Evolutionary conservation across 345 rosid species (phyloP).

Genomic region (Eucalyptus caleyi): DNA sequence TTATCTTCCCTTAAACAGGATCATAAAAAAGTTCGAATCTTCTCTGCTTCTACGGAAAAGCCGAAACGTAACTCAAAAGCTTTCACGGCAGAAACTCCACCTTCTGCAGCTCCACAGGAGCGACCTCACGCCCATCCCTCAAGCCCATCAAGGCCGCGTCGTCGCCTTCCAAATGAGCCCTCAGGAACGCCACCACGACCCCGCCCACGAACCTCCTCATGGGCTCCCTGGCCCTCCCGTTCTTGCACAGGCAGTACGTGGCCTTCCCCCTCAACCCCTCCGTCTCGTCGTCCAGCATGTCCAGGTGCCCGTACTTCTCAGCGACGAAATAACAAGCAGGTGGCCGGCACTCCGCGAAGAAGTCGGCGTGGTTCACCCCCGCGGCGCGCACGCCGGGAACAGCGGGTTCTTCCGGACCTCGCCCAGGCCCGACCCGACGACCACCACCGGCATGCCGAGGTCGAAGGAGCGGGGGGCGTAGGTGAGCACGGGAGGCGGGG

Average conservation of each 20-base stretch:
- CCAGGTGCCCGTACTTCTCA: conserved; percentile 67
- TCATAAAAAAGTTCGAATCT: neutral
- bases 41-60: neutral
- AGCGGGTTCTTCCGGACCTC: conserved; percentile 35
- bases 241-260: conserved; percentile 67
- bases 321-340: conserved; percentile 74
- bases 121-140: conserved; percentile 29
- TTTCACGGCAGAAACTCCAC: neutral
- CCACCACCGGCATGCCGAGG: conserved; percentile 30
- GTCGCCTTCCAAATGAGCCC: conserved; percentile 49
- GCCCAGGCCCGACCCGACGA: conserved; percentile 84
- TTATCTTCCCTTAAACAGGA: neutral
- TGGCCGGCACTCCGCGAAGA: conserved; percentile 50
- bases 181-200: conserved; percentile 51
- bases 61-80: neutral
- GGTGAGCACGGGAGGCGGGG: conserved; percentile 65
- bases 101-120: conserved; percentile 4
- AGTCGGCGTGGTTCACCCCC: conserved; percentile 57
- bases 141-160: conserved; percentile 31
- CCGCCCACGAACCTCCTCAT: conserved; percentile 85
- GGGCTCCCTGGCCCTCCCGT: conserved; percentile 55
- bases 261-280: conserved; percentile 57
- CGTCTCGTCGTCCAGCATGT: conserved; percentile 82
- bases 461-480: conserved; percentile 55
- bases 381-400: conserved; percentile 76